Evolutionary conservation across 1,139 yeast species (phyloP).

Genomic region (Taphrina confusa): DNA sequence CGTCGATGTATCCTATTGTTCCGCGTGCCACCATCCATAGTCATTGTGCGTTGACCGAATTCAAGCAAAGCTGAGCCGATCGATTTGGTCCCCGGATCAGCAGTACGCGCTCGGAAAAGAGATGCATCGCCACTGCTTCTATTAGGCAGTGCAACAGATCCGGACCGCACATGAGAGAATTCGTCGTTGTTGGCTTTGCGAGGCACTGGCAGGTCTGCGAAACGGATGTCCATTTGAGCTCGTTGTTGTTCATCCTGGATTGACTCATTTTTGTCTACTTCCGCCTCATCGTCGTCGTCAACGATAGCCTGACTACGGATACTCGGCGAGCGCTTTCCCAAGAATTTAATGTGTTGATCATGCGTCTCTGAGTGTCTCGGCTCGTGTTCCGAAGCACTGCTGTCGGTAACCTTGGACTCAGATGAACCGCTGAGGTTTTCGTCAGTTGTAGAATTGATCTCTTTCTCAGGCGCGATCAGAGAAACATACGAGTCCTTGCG

Average conservation of each 20-base stretch:
- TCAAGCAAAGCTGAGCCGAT: conserved; percentile 41
- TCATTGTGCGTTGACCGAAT: conserved; percentile 52
- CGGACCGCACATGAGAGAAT: not conserved
- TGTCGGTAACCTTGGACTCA: not conserved
- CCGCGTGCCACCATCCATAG: conserved; percentile 49
- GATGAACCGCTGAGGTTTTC: not conserved
- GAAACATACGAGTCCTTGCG: not conserved
- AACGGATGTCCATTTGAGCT: conserved; percentile 46
- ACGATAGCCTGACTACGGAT: conserved; percentile 8
- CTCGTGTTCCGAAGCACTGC: not conserved
- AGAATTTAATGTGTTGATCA: not conserved
- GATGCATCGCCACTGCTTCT: not conserved
- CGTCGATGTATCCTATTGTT: conserved; percentile 10
- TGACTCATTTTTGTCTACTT: not conserved
- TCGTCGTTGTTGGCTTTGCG: conserved; percentile 35
- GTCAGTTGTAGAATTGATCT: not conserved
- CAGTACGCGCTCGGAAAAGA: not conserved
- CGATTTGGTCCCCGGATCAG: conserved; percentile 12
- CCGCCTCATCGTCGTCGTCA: conserved; percentile 7
- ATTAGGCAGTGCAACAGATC: not conserved
- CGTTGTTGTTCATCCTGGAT: conserved; percentile 2
- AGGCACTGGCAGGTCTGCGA: conserved; percentile 54
- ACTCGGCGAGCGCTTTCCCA: not conserved
- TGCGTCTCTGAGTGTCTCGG: not conserved
- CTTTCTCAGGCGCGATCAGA: not conserved